Evolutionary conservation across 495 filamentous ascomycete species (phyloP).

Genomic region (Cercophora scortea): DNA sequence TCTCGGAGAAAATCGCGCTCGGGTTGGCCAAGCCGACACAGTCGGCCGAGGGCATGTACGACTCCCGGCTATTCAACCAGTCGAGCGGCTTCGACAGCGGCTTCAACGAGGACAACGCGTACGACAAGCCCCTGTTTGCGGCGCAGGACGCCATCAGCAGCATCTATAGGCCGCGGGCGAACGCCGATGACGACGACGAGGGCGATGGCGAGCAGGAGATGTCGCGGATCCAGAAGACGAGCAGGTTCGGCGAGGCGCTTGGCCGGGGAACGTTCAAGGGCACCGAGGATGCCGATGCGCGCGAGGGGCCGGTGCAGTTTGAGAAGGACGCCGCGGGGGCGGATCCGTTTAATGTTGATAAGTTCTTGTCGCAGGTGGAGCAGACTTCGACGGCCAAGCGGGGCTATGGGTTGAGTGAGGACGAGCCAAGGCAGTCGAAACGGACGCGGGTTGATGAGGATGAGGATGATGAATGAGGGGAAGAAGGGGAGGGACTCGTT

Average conservation of each 20-base stretch:
- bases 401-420: conserved; percentile 78
- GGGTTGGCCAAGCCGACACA: conserved; percentile 92
- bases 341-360: conserved; percentile 89
- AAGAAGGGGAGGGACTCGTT: not conserved
- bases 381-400: conserved; percentile 53
- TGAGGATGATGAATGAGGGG: conserved; percentile 17
- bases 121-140: conserved; percentile 95
- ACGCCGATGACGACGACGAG: conserved; percentile 65
- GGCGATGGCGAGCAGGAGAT: conserved; percentile 75
- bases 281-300: conserved; percentile 73
- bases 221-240: conserved; percentile 75
- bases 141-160: conserved; percentile 92
- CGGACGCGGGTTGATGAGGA: conserved; percentile 76
- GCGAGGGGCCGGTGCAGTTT: conserved; percentile 94
- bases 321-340: conserved; percentile 73
- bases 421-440: conserved; percentile 61
- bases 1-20: conserved; percentile 94
- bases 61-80: conserved; percentile 93
- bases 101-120: conserved; percentile 96
- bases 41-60: conserved; percentile 87
- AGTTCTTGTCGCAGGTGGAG: conserved; percentile 76
- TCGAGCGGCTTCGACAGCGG: conserved; percentile 78
- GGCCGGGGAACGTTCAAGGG: conserved; percentile 91
- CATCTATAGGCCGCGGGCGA: conserved; percentile 81
- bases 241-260: conserved; percentile 71